Base-by-base conservation (phyloP, 306 rosid species). In the Medicago lupulina region DNA sequence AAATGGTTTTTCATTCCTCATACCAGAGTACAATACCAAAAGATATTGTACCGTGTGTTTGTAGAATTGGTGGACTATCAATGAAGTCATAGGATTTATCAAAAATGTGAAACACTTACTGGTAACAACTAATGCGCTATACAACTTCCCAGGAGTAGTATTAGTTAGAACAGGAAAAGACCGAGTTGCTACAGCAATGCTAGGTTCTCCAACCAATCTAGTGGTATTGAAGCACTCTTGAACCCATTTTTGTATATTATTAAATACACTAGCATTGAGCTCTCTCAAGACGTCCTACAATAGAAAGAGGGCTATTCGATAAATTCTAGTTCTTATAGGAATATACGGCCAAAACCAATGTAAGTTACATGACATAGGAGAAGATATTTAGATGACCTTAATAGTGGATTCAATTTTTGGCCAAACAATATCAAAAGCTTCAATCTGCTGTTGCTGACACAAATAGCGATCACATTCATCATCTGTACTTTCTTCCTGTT, bases 171-270 rank as follows among this genome's bases (percentile, higher is more conserved):
- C 18, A 54, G 97, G 96, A 83, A 89, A 86, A 67, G 96, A 66
- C 18, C 70, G 60, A 74, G 86, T 84, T 54, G 92, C 91, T 78
- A 86, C 87, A 47, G 80, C 73, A 10, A 79, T 75, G 76, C 84
- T 76, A 71, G 85, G 85, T 78, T 81, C 73, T 74, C 89, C 83
- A 38, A 19, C 66, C 44, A 90, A 85, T 73, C 64, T 82, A 63
- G 81, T 86, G 16, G 87, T 75, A 17, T 67, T 68, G 85, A 86
- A 92, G 76, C 96, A 85, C 75, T 86, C 85, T 38, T 71, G 10
- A 68, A 86, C 90, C 98, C 98, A 94, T 59, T 78, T 50, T 65
- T 81, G 80, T 85, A 94, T 90, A 59, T 83, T 84, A 36, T 83
- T 67, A 65, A 92, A 92, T 55, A 88, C 87, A 66, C 51, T 73